Conservation (phyloP, 176 grass and related monocot genomes). For the Pontederia crassipes region DNA sequence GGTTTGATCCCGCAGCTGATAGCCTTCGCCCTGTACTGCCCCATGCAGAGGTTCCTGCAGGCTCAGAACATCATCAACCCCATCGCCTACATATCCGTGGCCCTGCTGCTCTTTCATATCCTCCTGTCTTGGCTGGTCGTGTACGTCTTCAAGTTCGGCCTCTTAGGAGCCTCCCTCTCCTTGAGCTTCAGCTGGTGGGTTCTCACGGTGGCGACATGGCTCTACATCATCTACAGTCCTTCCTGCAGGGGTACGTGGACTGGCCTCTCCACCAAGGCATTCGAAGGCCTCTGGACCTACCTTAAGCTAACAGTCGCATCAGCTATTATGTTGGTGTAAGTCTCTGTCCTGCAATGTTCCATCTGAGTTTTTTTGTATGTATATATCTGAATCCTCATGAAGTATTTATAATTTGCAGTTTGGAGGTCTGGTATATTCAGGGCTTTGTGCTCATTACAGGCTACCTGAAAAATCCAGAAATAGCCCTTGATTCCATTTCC, state of each 20-base stretch:
- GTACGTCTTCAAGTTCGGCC: conserved; percentile 16
- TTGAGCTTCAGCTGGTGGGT: conserved; percentile 22
- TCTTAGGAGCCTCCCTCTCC: conserved; percentile 18
- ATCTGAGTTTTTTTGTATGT: not conserved
- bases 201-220: conserved; percentile 5
- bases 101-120: conserved; percentile 19
- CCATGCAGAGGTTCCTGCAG: conserved; percentile 35
- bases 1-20: conserved; percentile 7
- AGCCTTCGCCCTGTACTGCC: conserved; percentile 12
- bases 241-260: conserved; percentile 23
- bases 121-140: conserved; percentile 19
- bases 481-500: conserved; percentile 60
- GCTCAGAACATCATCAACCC: conserved; percentile 36
- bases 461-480: conserved; percentile 57
- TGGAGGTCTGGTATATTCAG: conserved; percentile 88
- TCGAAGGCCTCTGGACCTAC: conserved; percentile 20
- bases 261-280: conserved; percentile 23
- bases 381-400: not conserved
- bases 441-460: conserved; percentile 73
- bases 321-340: conserved; percentile 64
- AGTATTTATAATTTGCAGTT: conserved; percentile 21
- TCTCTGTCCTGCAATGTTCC: not conserved
- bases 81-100: conserved; percentile 16
- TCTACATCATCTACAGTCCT: conserved; percentile 17
- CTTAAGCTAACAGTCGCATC: conserved; percentile 32